Conservation (phyloP, 1,284 basidiomycete species). For the Moniliophthora roreri region DNA sequence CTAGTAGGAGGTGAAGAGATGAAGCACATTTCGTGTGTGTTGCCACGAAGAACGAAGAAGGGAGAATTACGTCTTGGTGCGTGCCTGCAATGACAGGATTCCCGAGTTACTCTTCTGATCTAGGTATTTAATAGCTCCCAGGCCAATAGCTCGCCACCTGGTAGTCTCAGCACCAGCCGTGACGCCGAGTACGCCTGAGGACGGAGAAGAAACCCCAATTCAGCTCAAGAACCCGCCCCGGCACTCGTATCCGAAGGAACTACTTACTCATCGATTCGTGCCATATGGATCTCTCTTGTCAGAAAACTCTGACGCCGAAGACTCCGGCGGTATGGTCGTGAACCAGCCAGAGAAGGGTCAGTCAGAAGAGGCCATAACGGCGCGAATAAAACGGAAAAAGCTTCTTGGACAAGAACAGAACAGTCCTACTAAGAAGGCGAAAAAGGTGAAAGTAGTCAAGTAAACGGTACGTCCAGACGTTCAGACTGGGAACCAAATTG, state of each 20-base stretch:
- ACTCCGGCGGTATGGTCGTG: constrained; percentile 1
- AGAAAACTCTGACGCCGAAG: background rate
- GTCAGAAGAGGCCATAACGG: background rate
- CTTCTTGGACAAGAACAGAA: too few relatives aligned
- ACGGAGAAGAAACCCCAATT: constrained; percentile 19
- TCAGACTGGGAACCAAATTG: too few relatives aligned
- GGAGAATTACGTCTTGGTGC: constrained; percentile 61
- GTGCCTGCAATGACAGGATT: constrained; percentile 14
- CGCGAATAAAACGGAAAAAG: background rate
- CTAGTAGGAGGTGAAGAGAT: constrained; percentile 62
- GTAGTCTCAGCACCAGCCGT: constrained; percentile 53
- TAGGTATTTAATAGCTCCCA: constrained; percentile 44
- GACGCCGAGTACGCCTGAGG: constrained; percentile 24
- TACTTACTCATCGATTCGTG: constrained; percentile 62
- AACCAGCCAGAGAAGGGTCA: background rate
- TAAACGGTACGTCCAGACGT: too few relatives aligned
- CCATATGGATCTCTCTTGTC: constrained; percentile 50
- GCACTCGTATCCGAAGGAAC: constrained; percentile 53
- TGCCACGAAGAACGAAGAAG: constrained; percentile 60
- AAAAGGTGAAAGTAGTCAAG: too few relatives aligned
- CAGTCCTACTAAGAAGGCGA: too few relatives aligned
- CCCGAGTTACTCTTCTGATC: constrained; percentile 1
- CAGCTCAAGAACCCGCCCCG: constrained; percentile 54
- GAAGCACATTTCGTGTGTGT: constrained; percentile 53
- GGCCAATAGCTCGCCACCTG: constrained; percentile 55